These are phyloP conservation scores for Dactylella cylindrospora DNA, from an alignment of 2,329 filamentous ascomycete species.

Conservation along the genomic window DNA sequence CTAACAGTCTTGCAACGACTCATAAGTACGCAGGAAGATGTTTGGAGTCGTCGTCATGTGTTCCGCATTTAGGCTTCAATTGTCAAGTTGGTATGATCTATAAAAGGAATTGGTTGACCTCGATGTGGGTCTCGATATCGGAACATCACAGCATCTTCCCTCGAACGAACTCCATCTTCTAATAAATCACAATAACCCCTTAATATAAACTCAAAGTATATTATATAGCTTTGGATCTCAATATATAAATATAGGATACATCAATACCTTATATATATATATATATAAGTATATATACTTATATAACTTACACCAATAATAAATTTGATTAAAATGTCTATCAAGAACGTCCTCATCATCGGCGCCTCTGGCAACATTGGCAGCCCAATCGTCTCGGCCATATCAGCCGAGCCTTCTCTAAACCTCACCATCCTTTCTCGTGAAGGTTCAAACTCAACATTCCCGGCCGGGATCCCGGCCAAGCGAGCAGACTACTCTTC, in stretches of 20 bases:
- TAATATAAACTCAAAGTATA: not conserved
- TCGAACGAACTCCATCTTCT: not conserved
- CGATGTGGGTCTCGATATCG: too few relatives aligned
- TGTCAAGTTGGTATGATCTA: too few relatives aligned
- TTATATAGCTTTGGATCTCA: not conserved
- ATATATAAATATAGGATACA: not conserved
- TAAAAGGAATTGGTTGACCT: not conserved
- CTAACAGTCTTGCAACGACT: too few relatives aligned
- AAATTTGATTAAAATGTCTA: slow-evolving; percentile 36
- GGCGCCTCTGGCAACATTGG: slow-evolving; percentile 34
- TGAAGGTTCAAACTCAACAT: slow-evolving; percentile 52
- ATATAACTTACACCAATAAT: too few relatives aligned
- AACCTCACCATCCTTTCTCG: slow-evolving; percentile 62
- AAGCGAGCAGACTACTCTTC: slow-evolving; percentile 57
- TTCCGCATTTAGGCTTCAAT: too few relatives aligned
- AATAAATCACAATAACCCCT: not conserved
- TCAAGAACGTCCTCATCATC: slow-evolving; percentile 37
- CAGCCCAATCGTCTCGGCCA: slow-evolving; percentile 16
- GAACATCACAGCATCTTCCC: too few relatives aligned
- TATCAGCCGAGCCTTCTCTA: slow-evolving; percentile 50
- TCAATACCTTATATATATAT: not conserved
- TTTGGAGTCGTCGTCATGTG: too few relatives aligned
- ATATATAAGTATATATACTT: not conserved
- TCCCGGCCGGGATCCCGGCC: slow-evolving; percentile 54
- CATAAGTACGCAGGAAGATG: too few relatives aligned